These are phyloP conservation scores for Achlya hypogyna DNA, from an alignment of 352 stramenopile species.

Conservation along the genomic window DNA sequence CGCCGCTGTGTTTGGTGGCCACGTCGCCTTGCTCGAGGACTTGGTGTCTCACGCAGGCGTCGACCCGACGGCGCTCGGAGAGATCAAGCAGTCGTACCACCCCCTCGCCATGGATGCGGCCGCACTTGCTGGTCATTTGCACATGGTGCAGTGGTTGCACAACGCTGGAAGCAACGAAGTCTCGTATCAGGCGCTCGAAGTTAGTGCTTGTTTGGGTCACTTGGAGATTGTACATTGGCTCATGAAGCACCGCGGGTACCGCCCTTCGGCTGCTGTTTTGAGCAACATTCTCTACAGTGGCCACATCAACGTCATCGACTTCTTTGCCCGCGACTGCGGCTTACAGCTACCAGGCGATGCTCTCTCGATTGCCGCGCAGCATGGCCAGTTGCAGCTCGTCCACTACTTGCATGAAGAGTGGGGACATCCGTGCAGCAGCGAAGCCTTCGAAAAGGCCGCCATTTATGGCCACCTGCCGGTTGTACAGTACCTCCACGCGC, in stretches of 20 bases:
- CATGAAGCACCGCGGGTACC: neutral
- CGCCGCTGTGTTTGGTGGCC: neutral
- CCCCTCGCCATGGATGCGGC: neutral
- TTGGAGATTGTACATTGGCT: constrained; percentile 5
- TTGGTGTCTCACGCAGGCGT: neutral
- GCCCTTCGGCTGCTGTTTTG: neutral
- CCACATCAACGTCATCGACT: neutral
- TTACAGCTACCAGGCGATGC: neutral
- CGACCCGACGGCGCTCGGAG: neutral
- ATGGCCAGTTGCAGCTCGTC: neutral
- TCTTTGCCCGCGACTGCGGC: neutral
- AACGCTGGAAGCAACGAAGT: neutral
- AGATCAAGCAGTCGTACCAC: neutral
- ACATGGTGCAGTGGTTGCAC: neutral
- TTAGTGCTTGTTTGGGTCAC: neutral
- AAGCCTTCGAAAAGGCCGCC: neutral
- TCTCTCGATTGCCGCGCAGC: neutral
- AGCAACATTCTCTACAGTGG: neutral
- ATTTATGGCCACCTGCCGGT: neutral
- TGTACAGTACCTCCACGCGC: neutral
- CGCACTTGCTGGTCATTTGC: neutral
- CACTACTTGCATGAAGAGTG: neutral
- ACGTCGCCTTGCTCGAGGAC: neutral
- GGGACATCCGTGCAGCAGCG: neutral
- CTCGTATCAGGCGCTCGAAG: neutral